Percentiles rank a stretch among this genome's conserved stretches.
These are phyloP conservation scores for Yamadazyma dushanensis DNA, from an alignment of 1,139 yeast genomes.

Conservation along the genomic window DNA sequence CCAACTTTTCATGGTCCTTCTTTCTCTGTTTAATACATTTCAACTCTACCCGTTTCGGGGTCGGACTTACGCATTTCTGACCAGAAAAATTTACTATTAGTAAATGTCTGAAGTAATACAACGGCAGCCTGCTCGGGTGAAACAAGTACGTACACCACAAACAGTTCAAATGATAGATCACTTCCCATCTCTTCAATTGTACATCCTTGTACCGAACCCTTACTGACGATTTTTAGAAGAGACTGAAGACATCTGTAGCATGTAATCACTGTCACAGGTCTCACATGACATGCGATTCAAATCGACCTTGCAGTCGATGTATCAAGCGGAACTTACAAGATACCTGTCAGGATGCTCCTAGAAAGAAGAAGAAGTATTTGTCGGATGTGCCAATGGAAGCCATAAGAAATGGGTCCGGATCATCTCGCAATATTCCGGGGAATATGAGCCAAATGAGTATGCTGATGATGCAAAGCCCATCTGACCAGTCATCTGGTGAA, in stretches of 20 bases:
- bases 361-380: slow-evolving; percentile 82
- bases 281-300: slow-evolving; percentile 82
- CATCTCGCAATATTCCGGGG: neutral
- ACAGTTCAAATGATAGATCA: neutral
- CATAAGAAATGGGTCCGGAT: slow-evolving; percentile 1
- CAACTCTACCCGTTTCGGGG: slow-evolving; percentile 1
- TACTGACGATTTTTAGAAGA: slow-evolving; percentile 22
- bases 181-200: neutral
- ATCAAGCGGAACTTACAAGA: slow-evolving; percentile 62
- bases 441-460: neutral
- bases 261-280: slow-evolving; percentile 85
- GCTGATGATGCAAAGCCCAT: slow-evolving; percentile 3
- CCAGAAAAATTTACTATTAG: neutral
- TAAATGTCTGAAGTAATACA: neutral
- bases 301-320: slow-evolving; percentile 84
- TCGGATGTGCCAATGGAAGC: slow-evolving; percentile 46
- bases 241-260: slow-evolving; percentile 72
- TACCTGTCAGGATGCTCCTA: slow-evolving; percentile 87
- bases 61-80: slow-evolving; percentile 2
- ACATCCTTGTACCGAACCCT: too few species aligned
- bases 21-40: too few species aligned
- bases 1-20: too few species aligned
- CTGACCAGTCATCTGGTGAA: neutral
- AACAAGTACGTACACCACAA: slow-evolving; percentile 2
- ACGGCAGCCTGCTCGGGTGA: neutral